phyloP scores from a whole-genome alignment of 1,284 basidiomycete species.

The Chiua sp. region DNA sequence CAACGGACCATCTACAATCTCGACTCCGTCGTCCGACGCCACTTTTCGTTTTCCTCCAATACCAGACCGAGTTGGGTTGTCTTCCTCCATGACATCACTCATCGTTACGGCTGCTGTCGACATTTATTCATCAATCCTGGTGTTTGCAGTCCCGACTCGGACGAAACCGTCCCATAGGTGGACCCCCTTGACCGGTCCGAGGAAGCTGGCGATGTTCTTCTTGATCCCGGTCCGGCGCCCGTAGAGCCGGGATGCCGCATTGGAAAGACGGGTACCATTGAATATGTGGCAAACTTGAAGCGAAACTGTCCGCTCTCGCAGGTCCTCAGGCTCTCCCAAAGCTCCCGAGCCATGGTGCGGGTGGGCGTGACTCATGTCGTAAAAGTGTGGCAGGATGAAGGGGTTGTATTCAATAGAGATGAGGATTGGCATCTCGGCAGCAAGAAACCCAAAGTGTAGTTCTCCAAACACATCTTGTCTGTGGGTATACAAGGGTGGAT shows the following conservation, averaged over 20 bases:
- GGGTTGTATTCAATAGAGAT: slow-evolving; percentile 71
- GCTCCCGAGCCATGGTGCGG: too few species aligned
- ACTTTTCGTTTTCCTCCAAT: slow-evolving; percentile 52
- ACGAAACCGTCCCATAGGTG: slow-evolving; percentile 41
- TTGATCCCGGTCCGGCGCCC: slow-evolving; percentile 29
- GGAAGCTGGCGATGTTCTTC: slow-evolving; percentile 45
- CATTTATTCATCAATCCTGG: slow-evolving; percentile 43
- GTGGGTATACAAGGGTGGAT: slow-evolving; percentile 68
- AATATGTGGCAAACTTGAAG: slow-evolving; percentile 71
- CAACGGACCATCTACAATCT: slow-evolving; percentile 49
- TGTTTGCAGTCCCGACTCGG: slow-evolving; percentile 49
- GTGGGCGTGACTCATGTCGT: slow-evolving; percentile 53
- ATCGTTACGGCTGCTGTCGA: slow-evolving; percentile 45
- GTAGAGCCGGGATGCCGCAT: slow-evolving; percentile 21
- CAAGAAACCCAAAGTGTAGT: slow-evolving; percentile 64
- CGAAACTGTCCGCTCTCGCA: slow-evolving; percentile 69
- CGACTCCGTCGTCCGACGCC: slow-evolving; percentile 55
- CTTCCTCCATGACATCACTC: slow-evolving; percentile 50
- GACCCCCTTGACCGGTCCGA: slow-evolving; percentile 56
- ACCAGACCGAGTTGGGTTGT: slow-evolving; percentile 29
- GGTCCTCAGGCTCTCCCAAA: too few species aligned
- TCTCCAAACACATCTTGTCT: slow-evolving; percentile 68
- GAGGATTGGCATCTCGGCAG: slow-evolving; percentile 66
- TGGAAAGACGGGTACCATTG: slow-evolving; percentile 33
- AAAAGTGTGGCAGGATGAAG: slow-evolving; percentile 53